Base-by-base conservation (phyloP, 495 filamentous ascomycete genomes). In the Cercophora samala region DNA sequence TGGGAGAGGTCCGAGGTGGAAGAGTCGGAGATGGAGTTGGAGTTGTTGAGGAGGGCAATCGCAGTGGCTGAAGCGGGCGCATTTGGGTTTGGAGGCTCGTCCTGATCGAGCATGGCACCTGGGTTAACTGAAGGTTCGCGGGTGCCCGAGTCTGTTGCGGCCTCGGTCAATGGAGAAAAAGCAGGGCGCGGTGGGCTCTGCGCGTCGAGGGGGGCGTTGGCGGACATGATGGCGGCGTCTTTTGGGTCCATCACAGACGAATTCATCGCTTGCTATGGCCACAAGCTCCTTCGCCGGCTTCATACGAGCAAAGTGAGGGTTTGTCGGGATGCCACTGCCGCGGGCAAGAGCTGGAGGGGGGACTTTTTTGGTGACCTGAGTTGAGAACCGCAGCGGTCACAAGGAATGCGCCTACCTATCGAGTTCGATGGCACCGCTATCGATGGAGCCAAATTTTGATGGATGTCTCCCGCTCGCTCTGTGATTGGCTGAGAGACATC, bases 271-370 rank as follows among this genome's bases (percentile, higher is more conserved):
- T 74, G 74, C 54, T 66, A 46, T 22, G 17, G 62, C 15, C 4
- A 71, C 74, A 76, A 76, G 75, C 75, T 77, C 75, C 75, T 77
- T 74, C 74, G 75, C 73, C 75, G 69, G 58, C 55, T 67, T 66
- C 58, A 60, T 46, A 46, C 37, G 37, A 46, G 37, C 37, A 46
- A 46, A 46, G 37, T 46, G 37, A 46, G 37, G 37, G 37, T 46
- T n/a, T 4, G 37, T 46, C 37, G 8, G 37, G 37, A 46, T 46
- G 37, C 37, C 37, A 46, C 37, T 46, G 37, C 37, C 6, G 37
- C 37, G 37, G 11, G 37, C 37, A 46, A 46, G 6, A 46, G 37
- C 37, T 46, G 37, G 29, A 3, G 29, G 29, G 8, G n/a, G 26
- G 26, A 29, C 26, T 17, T 46, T 46, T 46, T 46, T 46, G 37